Conservation (phyloP, 176 grass and related monocot species). For the barley (Hordeum vulgare) region MorexV3_pseudomolecules_assembly NC_058520.1:592650962-592651461, state of each 20-base stretch:
- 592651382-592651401: too few relatives aligned
- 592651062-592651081: background rate
- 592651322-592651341: background rate
- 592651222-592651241: background rate
- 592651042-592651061: background rate
- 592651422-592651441: too few relatives aligned
- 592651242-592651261: background rate
- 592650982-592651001: background rate
- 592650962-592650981: background rate
- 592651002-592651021: background rate
- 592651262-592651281: background rate
- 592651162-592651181: background rate
- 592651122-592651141: background rate
- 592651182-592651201: background rate
- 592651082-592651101: background rate
- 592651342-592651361: background rate
- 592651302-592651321: background rate
- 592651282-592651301: constrained; percentile 9
- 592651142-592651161: background rate
- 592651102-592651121: background rate
- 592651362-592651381: too few relatives aligned
- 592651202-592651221: background rate
- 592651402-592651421: too few relatives aligned
- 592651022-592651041: background rate
- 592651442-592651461: too few relatives aligned